Evolutionary conservation across 371 early-diverging fungal species (phyloP).

Genomic region (Circinella umbellata): DNA sequence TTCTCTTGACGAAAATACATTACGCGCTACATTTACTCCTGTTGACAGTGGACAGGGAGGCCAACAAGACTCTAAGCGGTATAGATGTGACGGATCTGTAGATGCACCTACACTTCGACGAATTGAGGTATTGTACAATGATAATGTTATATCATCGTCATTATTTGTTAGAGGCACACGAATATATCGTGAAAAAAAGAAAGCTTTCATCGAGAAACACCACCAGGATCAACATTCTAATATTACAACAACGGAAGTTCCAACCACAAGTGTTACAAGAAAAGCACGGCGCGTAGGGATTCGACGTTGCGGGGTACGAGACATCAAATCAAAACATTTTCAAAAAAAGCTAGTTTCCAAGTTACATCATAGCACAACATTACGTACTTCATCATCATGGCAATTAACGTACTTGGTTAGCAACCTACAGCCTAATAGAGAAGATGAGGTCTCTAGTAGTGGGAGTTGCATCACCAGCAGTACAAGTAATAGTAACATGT

Average conservation of each 20-base stretch:
- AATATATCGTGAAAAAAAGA: conserved; percentile 1
- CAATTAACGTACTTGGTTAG: conserved; percentile 4
- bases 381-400: neutral
- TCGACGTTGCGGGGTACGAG: conserved; percentile 13
- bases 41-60: neutral
- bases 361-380: neutral
- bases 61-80: conserved; percentile 11
- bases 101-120: conserved; percentile 12
- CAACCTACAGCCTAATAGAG: neutral
- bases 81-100: conserved; percentile 14
- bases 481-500: too few relatives aligned
- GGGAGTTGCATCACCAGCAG: neutral
- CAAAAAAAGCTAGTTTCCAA: conserved; percentile 7
- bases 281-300: conserved; percentile 6
- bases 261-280: neutral
- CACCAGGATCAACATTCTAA: too few relatives aligned
- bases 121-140: neutral
- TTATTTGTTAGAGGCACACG: neutral
- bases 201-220: neutral
- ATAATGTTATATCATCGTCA: neutral
- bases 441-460: neutral
- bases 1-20: conserved; percentile 14
- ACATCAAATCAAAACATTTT: neutral
- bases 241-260: too few relatives aligned
- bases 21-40: conserved; percentile 18